phyloP scores from a whole-genome alignment of 805 yeast genomes.

The Jamesozyma hellenica region DNA sequence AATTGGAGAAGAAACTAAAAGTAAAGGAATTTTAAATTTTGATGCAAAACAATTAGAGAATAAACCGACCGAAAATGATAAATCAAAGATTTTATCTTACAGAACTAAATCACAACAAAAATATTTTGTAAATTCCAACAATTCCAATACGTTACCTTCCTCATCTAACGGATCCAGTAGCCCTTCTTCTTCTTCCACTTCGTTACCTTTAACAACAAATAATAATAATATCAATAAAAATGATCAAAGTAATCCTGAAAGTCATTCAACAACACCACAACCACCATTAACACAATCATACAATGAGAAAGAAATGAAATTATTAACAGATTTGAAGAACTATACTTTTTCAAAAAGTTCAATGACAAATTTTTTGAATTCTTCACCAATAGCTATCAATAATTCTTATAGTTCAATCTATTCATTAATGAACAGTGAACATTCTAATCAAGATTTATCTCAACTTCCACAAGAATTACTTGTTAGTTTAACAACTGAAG shows the following conservation, averaged over 20 bases:
- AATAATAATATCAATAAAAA: neutral
- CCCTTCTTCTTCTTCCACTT: neutral
- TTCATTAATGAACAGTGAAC: slow-evolving; percentile 52
- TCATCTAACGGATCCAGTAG: neutral
- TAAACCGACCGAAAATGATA: slow-evolving; percentile 18
- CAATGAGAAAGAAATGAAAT: neutral
- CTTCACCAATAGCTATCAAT: slow-evolving; percentile 31
- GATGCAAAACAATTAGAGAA: slow-evolving; percentile 18
- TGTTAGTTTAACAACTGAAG: slow-evolving; percentile 53
- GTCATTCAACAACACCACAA: slow-evolving; percentile 2
- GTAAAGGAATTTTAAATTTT: slow-evolving; percentile 26
- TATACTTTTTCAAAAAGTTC: slow-evolving; percentile 23
- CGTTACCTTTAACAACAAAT: neutral
- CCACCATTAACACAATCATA: neutral
- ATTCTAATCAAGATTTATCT: slow-evolving; percentile 61
- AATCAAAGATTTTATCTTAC: slow-evolving; percentile 9
- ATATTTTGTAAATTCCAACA: neutral
- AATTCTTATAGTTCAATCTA: slow-evolving; percentile 54
- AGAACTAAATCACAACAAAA: slow-evolving; percentile 4
- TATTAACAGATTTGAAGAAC: slow-evolving; percentile 13
- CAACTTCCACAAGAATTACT: slow-evolving; percentile 52
- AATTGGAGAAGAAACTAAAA: slow-evolving; percentile 30
- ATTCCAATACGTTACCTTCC: neutral
- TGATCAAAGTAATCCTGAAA: neutral
- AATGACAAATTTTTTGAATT: slow-evolving; percentile 23